Evolutionary conservation across 2,329 filamentous ascomycete genomes (phyloP), one percentile per base, ranked within the genome.

Genomic region (Epichloe sibirici): DNA sequence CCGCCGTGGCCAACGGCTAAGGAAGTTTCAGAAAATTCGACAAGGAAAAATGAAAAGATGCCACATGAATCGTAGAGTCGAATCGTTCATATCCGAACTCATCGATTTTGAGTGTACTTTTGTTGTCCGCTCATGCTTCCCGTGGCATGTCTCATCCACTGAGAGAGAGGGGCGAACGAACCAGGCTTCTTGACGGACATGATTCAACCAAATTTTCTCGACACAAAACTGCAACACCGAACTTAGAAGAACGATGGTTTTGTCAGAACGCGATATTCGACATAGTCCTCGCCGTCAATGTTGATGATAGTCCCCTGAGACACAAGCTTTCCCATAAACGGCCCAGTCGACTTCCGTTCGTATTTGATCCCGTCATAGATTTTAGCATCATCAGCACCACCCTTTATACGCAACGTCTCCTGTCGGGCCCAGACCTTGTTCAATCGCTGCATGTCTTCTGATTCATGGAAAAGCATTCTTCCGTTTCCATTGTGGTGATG

Each of bases 271-370:
- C 81, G 74, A 57, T 84, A 84, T 62, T 84, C 81, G 37, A 85
- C 79, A 55, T 81, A 85, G 56, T 84, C 81, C 61, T 84, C 81
- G 23, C 80, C 81, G 54, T 84, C 79, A 54, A 85, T 84, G 47
- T 70, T 82, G 59, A 84, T 74, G 23, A 84, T 79, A 9, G 74
- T 75, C 5, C 80, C 77, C 55, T 79, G 74, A 46, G 77, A 81
- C 34, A 82, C 79, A n/a, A 83, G 73, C 62, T 82, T 82, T 25
- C 80, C 81, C 56, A 74, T 70, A 54, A 84, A 83, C 0, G 79
- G 79, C 0, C 81, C 81, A 4, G 66, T 80, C 35, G 72, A 64
- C 66, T 82, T 83, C 51, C 79, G 74, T 64, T 82, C 78, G 57
- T 84, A 85, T 62, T 79, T 82, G 61, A 82, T 67, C 25, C 79